phyloP scores from a whole-genome alignment of 306 rosid genomes.

The Comarum palustre region DNA sequence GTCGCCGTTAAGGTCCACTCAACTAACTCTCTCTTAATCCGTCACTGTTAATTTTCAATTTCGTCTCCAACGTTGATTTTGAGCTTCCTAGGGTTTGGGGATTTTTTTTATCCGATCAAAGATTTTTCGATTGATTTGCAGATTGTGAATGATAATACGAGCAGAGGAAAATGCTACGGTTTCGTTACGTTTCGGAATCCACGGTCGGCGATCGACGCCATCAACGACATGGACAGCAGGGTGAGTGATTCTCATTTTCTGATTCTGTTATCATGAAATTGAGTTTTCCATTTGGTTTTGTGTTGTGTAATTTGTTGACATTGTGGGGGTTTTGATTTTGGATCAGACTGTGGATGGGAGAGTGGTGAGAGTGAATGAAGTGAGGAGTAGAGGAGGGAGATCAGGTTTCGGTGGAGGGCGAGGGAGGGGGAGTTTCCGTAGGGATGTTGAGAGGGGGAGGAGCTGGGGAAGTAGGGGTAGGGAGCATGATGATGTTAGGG shows the following conservation, averaged over 20 bases:
- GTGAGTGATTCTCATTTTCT: slow-evolving; percentile 36
- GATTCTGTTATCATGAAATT: background rate
- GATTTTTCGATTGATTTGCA: slow-evolving; percentile 11
- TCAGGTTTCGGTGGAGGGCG: slow-evolving; percentile 64
- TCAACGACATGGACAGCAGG: slow-evolving; percentile 86
- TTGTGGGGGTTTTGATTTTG: slow-evolving; percentile 24
- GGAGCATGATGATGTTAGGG: slow-evolving; percentile 49
- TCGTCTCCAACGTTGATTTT: background rate
- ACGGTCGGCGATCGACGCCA: slow-evolving; percentile 85
- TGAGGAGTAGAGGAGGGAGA: slow-evolving; percentile 64
- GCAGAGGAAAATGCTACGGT: slow-evolving; percentile 84
- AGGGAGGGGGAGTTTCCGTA: slow-evolving; percentile 37
- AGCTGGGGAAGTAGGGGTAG: slow-evolving; percentile 53
- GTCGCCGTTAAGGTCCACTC: slow-evolving; percentile 78
- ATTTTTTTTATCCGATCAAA: background rate
- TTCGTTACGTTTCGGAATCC: slow-evolving; percentile 89
- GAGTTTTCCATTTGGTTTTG: slow-evolving; percentile 8
- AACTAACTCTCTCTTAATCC: background rate
- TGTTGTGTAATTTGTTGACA: slow-evolving; percentile 11
- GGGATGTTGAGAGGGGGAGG: slow-evolving; percentile 50
- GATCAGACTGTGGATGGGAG: slow-evolving; percentile 78
- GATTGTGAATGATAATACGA: slow-evolving; percentile 77
- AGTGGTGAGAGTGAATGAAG: slow-evolving; percentile 77
- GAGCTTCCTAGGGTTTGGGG: slow-evolving; percentile 7
- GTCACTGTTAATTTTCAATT: background rate